Evolutionary conservation across 176 grass and related monocot species (phyloP), one percentile per base, ranked within the genome.

Genomic region (Avena insularis): DNA sequence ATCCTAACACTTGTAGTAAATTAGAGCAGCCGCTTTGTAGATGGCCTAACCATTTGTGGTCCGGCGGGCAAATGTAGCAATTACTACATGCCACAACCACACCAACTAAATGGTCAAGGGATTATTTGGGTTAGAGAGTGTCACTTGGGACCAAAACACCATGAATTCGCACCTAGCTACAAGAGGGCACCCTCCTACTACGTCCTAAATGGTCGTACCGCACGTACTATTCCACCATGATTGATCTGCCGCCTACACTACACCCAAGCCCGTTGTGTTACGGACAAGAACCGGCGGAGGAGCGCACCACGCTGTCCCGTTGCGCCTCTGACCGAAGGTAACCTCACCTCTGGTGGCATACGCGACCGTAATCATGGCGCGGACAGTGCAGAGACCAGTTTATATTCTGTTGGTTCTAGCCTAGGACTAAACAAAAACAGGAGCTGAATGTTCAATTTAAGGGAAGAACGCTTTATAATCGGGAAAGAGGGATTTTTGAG

Each of bases 281-380:
- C 46, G 9, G 9, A 9, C 14, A 63, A 63, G 60, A 63, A 27
- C 20, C 60, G 60, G 33, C 33, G 33, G 33, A 33, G 33, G 60
- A 63, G 10, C 57, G 10, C 8, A 23, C 9, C n/a, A 15, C 23
- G 15, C 63, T 4, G 25, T 33, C 48, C 2, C 13, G 9, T 63
- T 12, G 12, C 4, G 53, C 53, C 15, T 14, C 53, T 9, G 16
- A 14, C 1, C 46, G 2, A 10, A 48, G 81, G 88, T 90, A 90
- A 35, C 79, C 72, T 82, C 79, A 86, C 88, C 61, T 38, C 9
- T 1, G 27, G 45, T 47, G 45, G 21, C 38, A 36, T 25, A 21
- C 8, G 62, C 84, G 79, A 82, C 88, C 71, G 79, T 79, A 66
- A 90, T 83, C 81, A 91, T 91, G 85, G 48, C 85, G 84, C 89